Base-by-base conservation (phyloP, 768 basidiomycete species). In the Mycena capillaripes region DNA sequence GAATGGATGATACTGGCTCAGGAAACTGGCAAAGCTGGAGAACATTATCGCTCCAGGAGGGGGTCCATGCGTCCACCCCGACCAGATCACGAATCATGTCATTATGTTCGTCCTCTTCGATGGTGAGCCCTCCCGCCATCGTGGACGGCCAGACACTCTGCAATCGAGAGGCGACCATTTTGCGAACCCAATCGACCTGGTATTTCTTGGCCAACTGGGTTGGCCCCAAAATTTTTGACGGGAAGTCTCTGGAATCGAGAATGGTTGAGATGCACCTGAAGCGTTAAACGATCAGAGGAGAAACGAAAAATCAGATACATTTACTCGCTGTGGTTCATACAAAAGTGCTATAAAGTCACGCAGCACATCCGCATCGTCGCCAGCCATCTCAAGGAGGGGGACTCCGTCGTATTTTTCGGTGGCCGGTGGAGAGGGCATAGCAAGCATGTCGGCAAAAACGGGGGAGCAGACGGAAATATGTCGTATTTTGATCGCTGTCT, bases 201-300 rank as follows among this genome's bases (percentile, higher is more conserved):
- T 70, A 70, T 38, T 70, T 70, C 30, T 58, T 63, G 3, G 69
- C 69, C 29, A 70, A 11, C n/a, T 21, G n/a, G 25, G 40, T 30
- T 8, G 62, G 60, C 12, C 36, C 46, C 44, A 64, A 19, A 0
- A 64, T 17, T 8, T 23, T 23, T 2, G 32, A 23, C 1, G 52
- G 12, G 52, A 69, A 55, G n/a, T 42, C 27, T n/a, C 16, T n/a
- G 25, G 17, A 2, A 10, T 57, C 36, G 21, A 70, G 61, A 7
- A 46, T 34, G 3, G 32, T 4, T 10, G 55, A 36, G 29, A 57
- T 57, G 32, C 23, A 36, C 25, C 56, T 57, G 62, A 14, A 42
- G 19, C 11, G 10, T 11, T 21, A 16, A n/a, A n/a, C n/a, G n/a
- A n/a, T n/a, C n/a, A n/a, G n/a, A n/a, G n/a, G n/a, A n/a, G n/a